Percentiles rank a stretch among this genome's conserved stretches.
These are phyloP conservation scores for Cercospora sesami DNA, from an alignment of 2,329 filamentous ascomycete species.

Conservation along the genomic window DNA sequence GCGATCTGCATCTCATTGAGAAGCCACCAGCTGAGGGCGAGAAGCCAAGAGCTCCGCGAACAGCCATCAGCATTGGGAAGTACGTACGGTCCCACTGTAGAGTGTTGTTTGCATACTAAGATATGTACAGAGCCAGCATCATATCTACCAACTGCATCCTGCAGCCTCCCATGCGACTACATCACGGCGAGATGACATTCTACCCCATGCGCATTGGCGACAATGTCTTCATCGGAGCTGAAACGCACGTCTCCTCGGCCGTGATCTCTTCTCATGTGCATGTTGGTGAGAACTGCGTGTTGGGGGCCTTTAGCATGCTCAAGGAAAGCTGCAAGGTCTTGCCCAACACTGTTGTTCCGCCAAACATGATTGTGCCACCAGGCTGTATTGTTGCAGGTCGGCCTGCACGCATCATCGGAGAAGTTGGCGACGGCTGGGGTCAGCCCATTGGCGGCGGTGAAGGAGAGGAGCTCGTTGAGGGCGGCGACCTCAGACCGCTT, in stretches of 20 bases:
- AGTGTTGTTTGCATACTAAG: neutral
- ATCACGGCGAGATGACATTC: slow-evolving; percentile 73
- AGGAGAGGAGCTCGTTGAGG: slow-evolving; percentile 52
- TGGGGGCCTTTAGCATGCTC: slow-evolving; percentile 85
- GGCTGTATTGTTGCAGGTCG: slow-evolving; percentile 86
- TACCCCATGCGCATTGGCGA: slow-evolving; percentile 91
- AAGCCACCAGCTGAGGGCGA: slow-evolving; percentile 36
- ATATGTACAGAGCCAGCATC: slow-evolving; percentile 70
- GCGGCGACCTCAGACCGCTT: slow-evolving; percentile 51
- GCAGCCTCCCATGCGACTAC: slow-evolving; percentile 77
- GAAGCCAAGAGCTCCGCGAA: slow-evolving; percentile 33
- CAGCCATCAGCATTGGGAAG: slow-evolving; percentile 76
- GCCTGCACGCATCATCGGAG: slow-evolving; percentile 77
- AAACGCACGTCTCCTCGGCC: slow-evolving; percentile 76
- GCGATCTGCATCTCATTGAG: slow-evolving; percentile 66
- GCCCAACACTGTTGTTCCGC: slow-evolving; percentile 78
- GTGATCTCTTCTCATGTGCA: slow-evolving; percentile 81
- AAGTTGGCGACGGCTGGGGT: slow-evolving; percentile 69
- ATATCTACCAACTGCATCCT: slow-evolving; percentile 76
- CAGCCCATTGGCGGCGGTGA: slow-evolving; percentile 43
- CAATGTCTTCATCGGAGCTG: slow-evolving; percentile 78
- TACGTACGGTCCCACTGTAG: slow-evolving; percentile 14
- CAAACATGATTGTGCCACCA: slow-evolving; percentile 88
- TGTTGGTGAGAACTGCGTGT: slow-evolving; percentile 72
- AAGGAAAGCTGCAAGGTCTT: slow-evolving; percentile 91